Evolutionary conservation across 192 early-diverging fungal species (phyloP).

Genomic region (Rhizoclosmatium sp.): DNA sequence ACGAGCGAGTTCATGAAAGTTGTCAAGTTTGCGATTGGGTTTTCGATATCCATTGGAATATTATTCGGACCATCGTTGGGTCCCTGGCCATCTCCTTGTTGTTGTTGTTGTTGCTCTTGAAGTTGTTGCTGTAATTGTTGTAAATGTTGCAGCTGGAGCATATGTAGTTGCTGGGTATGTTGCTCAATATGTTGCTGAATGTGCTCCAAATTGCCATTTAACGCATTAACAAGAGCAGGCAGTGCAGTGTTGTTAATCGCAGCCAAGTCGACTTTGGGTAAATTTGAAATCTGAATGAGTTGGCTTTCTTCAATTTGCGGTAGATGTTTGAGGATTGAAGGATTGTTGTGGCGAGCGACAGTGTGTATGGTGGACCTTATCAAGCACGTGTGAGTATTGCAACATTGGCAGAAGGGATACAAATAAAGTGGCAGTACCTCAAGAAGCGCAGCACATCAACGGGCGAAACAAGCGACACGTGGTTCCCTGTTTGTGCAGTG

Average conservation of each 20-base stretch:
- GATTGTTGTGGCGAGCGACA: neutral
- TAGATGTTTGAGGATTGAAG: neutral
- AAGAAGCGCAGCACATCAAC: conserved; percentile 1
- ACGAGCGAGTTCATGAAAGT: conserved; percentile 1
- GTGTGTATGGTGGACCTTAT: neutral
- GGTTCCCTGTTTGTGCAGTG: neutral
- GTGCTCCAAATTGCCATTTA: neutral
- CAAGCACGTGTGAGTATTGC: neutral
- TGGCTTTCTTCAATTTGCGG: neutral
- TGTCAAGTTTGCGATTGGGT: neutral
- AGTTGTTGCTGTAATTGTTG: neutral
- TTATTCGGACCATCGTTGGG: neutral
- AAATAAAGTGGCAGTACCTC: neutral
- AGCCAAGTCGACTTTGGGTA: conserved; percentile 19
- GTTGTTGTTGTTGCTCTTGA: neutral
- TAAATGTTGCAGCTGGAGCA: neutral
- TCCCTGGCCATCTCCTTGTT: neutral
- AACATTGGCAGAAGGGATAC: neutral
- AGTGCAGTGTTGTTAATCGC: neutral
- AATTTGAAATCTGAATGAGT: neutral
- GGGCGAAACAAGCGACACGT: neutral
- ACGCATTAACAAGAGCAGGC: neutral
- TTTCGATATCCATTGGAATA: conserved; percentile 1
- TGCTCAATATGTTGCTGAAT: neutral
- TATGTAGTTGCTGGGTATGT: neutral